Evolutionary conservation across 306 rosid genomes (phyloP).

Genomic region (Elaeagnus macrophylla): DNA sequence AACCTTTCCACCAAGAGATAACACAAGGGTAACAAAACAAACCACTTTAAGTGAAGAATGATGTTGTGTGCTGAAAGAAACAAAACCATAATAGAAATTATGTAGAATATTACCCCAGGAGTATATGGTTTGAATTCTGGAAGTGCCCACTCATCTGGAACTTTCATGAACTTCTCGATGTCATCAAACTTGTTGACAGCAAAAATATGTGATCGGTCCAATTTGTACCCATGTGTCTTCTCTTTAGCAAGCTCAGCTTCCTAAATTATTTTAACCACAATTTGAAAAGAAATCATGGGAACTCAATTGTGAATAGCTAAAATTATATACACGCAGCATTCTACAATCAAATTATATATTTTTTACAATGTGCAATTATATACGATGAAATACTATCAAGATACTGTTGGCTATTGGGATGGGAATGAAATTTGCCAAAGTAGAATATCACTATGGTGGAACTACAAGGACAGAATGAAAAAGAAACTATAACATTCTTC

Average conservation of each 20-base stretch:
- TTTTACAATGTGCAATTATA: too few relatives aligned
- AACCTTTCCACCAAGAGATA: neutral
- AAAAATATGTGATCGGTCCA: constrained; percentile 74
- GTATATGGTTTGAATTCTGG: constrained; percentile 56
- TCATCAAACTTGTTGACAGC: constrained; percentile 75
- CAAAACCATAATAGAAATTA: neutral
- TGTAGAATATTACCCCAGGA: constrained; percentile 49
- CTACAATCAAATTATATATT: neutral
- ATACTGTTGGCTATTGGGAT: too few relatives aligned
- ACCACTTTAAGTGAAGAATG: neutral
- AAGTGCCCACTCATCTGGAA: constrained; percentile 85
- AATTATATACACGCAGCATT: neutral
- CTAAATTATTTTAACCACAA: constrained; percentile 22
- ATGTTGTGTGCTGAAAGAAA: neutral
- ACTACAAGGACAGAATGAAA: too few relatives aligned
- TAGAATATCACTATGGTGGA: too few relatives aligned
- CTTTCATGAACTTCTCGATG: constrained; percentile 65
- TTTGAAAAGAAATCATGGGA: neutral
- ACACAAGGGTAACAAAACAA: neutral
- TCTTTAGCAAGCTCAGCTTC: constrained; percentile 93
- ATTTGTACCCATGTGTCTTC: constrained; percentile 76
- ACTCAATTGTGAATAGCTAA: neutral
- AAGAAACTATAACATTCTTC: too few relatives aligned
- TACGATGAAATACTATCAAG: too few relatives aligned
- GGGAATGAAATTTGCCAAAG: too few relatives aligned